Evolutionary conservation across 768 basidiomycete species (phyloP).

Genomic region (Macrocybe gigantea): DNA sequence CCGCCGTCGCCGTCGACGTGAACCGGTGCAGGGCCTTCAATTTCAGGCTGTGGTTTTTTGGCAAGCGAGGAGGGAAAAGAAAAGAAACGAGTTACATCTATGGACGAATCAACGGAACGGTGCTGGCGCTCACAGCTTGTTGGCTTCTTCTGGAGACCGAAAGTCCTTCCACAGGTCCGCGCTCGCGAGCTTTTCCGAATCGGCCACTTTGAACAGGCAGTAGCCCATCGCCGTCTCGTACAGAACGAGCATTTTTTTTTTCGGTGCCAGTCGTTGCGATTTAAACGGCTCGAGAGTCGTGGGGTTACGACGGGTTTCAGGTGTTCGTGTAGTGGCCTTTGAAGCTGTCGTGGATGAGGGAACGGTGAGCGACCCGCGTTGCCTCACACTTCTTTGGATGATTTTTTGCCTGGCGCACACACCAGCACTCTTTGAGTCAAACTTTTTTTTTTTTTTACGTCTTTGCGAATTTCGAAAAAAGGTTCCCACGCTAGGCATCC

Average conservation of each 20-base stretch:
- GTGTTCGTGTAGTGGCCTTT: constrained; percentile 10
- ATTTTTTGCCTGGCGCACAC: no score
- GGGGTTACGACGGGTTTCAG: constrained; percentile 6
- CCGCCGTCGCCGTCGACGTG: constrained; percentile 91
- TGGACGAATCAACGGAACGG: constrained; percentile 6
- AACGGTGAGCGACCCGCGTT: no score
- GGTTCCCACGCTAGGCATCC: no score
- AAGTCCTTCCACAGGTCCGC: constrained; percentile 91
- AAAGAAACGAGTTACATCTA: neutral
- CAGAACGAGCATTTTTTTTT: constrained; percentile 78
- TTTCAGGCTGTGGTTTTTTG: constrained; percentile 57
- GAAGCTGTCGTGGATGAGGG: no score
- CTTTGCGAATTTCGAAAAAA: no score
- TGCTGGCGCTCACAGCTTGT: constrained; percentile 68
- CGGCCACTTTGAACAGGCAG: constrained; percentile 94
- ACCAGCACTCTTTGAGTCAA: no score
- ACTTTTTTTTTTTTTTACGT: no score
- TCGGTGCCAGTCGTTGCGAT: no score
- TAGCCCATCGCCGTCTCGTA: constrained; percentile 96
- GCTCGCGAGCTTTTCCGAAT: constrained; percentile 81
- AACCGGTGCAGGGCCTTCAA: constrained; percentile 95
- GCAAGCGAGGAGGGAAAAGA: constrained; percentile 1
- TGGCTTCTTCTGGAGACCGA: constrained; percentile 86
- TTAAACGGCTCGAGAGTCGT: neutral
- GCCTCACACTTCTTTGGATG: no score